Evolutionary conservation across 2,329 filamentous ascomycete genomes (phyloP), one percentile per base, ranked within the genome.

Genomic region (Apiospora aurea): DNA sequence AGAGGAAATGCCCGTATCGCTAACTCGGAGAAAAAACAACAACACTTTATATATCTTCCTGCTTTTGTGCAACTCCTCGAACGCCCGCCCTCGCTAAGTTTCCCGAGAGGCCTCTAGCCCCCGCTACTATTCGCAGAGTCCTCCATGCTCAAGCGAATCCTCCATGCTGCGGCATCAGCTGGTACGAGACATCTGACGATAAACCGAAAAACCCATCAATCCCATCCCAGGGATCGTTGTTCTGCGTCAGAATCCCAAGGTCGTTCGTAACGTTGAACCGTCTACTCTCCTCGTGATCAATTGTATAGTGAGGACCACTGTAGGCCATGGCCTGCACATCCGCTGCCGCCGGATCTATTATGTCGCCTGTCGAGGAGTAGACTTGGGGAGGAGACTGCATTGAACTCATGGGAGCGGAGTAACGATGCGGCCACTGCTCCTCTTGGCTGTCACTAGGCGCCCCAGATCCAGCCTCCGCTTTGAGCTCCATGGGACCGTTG

Each of bases 221-320:
- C 72, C 41, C 41, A 43, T 43, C 41, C 41, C 72, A 73, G 7
- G 70, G 67, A 26, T 73, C 72, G 41, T 73, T 70, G 41, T 72
- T 69, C 26, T 73, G 72, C 43, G 72, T 73, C 49, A 73, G 43
- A n/a, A 73, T 71, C 21, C 67, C 67, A 8, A 73, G 57, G 46
- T 73, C 72, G 38, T 71, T 71, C 16, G 70, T 73, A 13, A 51
- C 67, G 46, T 66, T 53, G 70, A 73, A 73, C 26, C 72, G 70
- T 66, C 66, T 68, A 26, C 38, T 29, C 49, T 73, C 72, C 24
- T 73, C 57, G 1, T 41, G 26, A 2, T 70, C 44, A n/a, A 73
- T 26, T 24, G 43, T 26, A 53, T 49, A 69, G 18, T 57, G 47
- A 18, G 7, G 44, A 26, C 49, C 29, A 14, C n/a, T 41, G 38